Base-by-base conservation (phyloP, 106 monocot genomes). In the Agapanthus africanus region DNA sequence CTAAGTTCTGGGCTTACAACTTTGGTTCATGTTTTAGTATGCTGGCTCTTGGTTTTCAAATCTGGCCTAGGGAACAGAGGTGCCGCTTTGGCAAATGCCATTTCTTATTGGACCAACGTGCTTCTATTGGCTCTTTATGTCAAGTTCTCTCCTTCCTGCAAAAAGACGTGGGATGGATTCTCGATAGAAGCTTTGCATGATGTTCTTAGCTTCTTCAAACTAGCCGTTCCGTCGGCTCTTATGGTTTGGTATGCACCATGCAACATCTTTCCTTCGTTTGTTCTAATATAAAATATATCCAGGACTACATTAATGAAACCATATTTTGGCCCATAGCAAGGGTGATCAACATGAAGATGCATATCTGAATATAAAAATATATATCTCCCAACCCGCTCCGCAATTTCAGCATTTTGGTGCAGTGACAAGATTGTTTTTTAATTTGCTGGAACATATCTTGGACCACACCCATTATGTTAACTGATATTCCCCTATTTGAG, bases 61-160 rank as follows among this genome's bases (percentile, higher is more conserved):
- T 44, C 77, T 62, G 80, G 62, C 19, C 78, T 87, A 32, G 90
- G 86, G 7, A 82, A 34, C 66, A 79, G 70, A 71, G 93, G 93
- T 56, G 93, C 89, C 36, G 89, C 93, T 13, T 62, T 87, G 54
- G 79, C 93, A 19, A 84, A 70, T 7, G 32, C 66, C 6, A 37
- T 82, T 37, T 93, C 93, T 6, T 87, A 87, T 39, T 93, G 93
- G 93, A 50, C 81, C 60, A 93, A 93, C 72, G 36, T 82, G 33
- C 11, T 75, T 4, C 16, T 90, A 16, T 70, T 93, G 59, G 84
- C 73, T 0, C 21, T 82, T 23, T 93, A 90, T 65, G 67, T 93
- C 63, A 79, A 71, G 37, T 47, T 84, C 33, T 93, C 90, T 36
- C 63, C 41, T 71, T 64, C 61, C 34, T 90, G 93, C 73, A 77